Evolutionary conservation across 352 stramenopile genomes (phyloP), one percentile per base, ranked within the genome.

Genomic region (Globisporangium recalcitrans): DNA sequence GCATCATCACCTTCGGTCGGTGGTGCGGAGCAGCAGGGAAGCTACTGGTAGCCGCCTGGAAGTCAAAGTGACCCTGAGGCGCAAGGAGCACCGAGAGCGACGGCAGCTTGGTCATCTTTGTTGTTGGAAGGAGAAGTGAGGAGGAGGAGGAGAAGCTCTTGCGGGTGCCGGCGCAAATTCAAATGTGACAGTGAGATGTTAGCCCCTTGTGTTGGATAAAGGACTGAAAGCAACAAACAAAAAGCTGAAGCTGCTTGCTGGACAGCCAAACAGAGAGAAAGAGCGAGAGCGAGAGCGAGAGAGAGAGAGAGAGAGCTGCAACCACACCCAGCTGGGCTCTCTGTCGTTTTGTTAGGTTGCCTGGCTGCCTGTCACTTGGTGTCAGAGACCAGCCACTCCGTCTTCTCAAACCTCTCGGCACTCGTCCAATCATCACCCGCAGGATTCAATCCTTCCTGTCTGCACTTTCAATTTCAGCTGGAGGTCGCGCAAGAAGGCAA

Each of bases 61-160:
- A 40, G 19, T 31, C 26, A 22, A 44, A 49, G 27, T 26, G 48
- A 1, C 46, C 58, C 26, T 54, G 58, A 21, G 58, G 58, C 26
- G 58, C 48, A 34, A 64, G 58, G 19, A 64, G 58, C 58, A 64
- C 58, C 1, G 58, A 64, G 58, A 64, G 58, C 34, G 58, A 52
- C 34, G 58, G 58, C 26, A 64, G 58, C 49, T 64, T 64, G 58
- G 34, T 58, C 32, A 56, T 58, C 34, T 16, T 46, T 26, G 9
- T 54, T 13, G 11, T 16, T 19, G n/a, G n/a, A 21, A 22, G 36
- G 19, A 21, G 2, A 14, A 44, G 16, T 6, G 38, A 21, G 38
- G 14, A 44, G 16, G 19, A 44, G 19, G 36, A 7, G 8, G 31
- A 36, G 31, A 16, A 44, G 38, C 38, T 44, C 38, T 46, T 46